Percentiles rank a stretch among this genome's conserved stretches.
These are phyloP conservation scores for Peziza echinospora DNA, from an alignment of 495 filamentous ascomycete genomes.

Conservation along the genomic window DNA sequence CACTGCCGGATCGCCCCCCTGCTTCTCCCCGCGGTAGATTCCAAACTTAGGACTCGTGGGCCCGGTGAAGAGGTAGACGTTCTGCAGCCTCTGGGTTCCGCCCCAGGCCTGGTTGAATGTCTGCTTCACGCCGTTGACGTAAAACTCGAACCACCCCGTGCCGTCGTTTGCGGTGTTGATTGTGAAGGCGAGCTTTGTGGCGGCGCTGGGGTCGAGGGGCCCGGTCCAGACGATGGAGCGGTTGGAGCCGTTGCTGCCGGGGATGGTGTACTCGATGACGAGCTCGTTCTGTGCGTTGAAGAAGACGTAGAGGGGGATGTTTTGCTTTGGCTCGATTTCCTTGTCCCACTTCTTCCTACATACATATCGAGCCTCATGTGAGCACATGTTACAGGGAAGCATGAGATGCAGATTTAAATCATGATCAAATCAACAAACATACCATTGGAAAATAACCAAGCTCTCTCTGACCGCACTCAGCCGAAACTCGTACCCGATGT, in stretches of 20 bases:
- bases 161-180: conserved; percentile 19
- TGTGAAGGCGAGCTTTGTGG: conserved; percentile 10
- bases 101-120: conserved; percentile 15
- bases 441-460: conserved; percentile 21
- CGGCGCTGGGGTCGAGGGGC: conserved; percentile 2
- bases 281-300: conserved; percentile 12
- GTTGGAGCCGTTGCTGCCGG: conserved; percentile 6
- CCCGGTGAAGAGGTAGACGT: conserved; percentile 18
- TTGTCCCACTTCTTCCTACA: conserved; percentile 13
- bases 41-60: conserved; percentile 20
- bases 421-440: too few relatives aligned
- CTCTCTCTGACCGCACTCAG: conserved; percentile 10
- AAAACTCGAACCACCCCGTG: conserved; percentile 12
- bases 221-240: conserved; percentile 16
- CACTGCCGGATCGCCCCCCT: conserved; percentile 5
- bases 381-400: too few relatives aligned
- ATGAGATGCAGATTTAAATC: too few relatives aligned
- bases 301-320: conserved; percentile 18
- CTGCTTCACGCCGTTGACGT: conserved; percentile 14
- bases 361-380: background rate
- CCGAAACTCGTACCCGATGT: conserved; percentile 20
- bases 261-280: conserved; percentile 15
- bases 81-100: conserved; percentile 9
- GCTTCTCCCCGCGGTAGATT: conserved; percentile 17
- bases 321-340: conserved; percentile 9